Evolutionary conservation across 2,329 filamentous ascomycete species (phyloP).

Genomic region (Aspergillus luchuensis): DNA sequence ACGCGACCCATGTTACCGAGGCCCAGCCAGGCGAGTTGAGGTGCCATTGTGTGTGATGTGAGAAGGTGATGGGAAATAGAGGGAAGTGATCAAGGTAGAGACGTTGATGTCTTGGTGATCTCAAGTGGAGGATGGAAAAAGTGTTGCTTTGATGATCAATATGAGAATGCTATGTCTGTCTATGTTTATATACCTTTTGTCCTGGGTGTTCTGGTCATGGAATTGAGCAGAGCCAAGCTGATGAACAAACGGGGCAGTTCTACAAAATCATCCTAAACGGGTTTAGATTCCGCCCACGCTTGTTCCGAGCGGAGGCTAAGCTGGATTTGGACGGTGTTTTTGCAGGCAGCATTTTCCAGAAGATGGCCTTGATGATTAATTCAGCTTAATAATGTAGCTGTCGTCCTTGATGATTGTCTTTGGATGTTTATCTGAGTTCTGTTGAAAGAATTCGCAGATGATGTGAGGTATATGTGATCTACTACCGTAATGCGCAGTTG

Average conservation of each 20-base stretch:
- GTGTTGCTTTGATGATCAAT: neutral
- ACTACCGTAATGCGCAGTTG: too few species aligned
- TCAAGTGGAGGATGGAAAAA: neutral
- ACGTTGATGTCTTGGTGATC: too few species aligned
- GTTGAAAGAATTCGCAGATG: neutral
- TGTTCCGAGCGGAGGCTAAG: neutral
- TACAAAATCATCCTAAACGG: neutral
- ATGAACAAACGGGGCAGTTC: neutral
- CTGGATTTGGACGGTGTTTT: neutral
- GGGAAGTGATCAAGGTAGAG: neutral
- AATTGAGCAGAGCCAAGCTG: neutral
- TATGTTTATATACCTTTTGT: neutral
- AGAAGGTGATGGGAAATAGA: neutral
- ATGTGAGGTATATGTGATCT: neutral
- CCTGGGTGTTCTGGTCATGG: neutral
- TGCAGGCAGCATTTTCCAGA: neutral
- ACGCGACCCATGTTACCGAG: conserved; percentile 6
- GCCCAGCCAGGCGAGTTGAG: neutral
- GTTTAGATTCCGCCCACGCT: conserved; percentile 1
- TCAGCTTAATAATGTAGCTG: neutral
- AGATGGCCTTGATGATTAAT: neutral
- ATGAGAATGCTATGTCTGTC: neutral
- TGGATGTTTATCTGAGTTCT: neutral
- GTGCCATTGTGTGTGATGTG: conserved; percentile 1
- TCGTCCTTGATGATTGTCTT: neutral